Conservation (phyloP, 495 filamentous ascomycete species). For the Neurospora hispaniola region DNA sequence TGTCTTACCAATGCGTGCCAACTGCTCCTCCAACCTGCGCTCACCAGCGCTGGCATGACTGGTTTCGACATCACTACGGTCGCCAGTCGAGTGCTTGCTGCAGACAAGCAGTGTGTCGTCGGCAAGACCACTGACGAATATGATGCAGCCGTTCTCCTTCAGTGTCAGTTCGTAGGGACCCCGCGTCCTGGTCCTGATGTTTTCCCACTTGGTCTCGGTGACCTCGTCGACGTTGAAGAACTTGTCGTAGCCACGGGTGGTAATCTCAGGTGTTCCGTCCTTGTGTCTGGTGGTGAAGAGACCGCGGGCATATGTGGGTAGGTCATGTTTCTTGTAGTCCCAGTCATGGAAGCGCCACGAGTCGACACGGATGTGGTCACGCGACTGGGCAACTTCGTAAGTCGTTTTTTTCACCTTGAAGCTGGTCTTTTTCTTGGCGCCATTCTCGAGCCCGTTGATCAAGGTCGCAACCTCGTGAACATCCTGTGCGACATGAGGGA, state of each 20-base stretch:
- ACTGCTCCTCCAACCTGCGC: constrained; percentile 71
- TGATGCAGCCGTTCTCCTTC: constrained; percentile 98
- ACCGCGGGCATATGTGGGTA: constrained; percentile 86
- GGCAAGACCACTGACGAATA: constrained; percentile 87
- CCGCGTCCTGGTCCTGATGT: constrained; percentile 63
- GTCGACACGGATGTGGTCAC: constrained; percentile 53
- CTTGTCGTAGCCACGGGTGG: constrained; percentile 87
- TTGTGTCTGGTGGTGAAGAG: constrained; percentile 69
- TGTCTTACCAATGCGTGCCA: constrained; percentile 62
- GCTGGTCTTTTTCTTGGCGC: constrained; percentile 38
- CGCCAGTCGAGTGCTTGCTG: constrained; percentile 94
- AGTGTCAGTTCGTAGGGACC: constrained; percentile 92
- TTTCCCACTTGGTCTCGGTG: constrained; percentile 64
- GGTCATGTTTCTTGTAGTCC: constrained; percentile 78
- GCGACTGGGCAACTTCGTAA: constrained; percentile 51
- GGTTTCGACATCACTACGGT: constrained; percentile 49
- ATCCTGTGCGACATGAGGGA: constrained; percentile 55
- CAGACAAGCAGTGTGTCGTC: constrained; percentile 83
- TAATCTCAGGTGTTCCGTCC: constrained; percentile 62
- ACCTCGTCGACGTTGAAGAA: constrained; percentile 93
- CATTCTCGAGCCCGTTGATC: constrained; percentile 45
- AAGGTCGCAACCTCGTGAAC: constrained; percentile 49
- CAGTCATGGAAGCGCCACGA: constrained; percentile 91
- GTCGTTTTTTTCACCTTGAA: constrained; percentile 64
- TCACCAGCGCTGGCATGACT: constrained; percentile 86